Percentiles rank a stretch among this genome's conserved stretches.
Conservation (phyloP, 2,329 filamentous ascomycete species). For the Amesomyces nigricolor region DNA sequence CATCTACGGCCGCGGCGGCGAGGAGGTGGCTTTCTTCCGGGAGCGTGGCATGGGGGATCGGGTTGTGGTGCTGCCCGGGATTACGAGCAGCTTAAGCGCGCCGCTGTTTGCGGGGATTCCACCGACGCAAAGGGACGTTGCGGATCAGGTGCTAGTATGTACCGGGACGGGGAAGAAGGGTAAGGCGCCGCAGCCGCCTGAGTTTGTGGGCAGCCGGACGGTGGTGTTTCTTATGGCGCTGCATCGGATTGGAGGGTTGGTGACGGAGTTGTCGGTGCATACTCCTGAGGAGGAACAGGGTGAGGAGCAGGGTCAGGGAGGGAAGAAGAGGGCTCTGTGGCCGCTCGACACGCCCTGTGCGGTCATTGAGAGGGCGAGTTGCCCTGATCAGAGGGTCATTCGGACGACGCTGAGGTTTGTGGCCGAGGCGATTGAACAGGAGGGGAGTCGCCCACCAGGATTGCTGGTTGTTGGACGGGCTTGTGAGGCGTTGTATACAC, state of each 20-base stretch:
- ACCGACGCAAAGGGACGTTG: slow-evolving; percentile 79
- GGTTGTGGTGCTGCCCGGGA: slow-evolving; percentile 73
- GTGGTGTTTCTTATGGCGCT: slow-evolving; percentile 94
- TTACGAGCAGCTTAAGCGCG: slow-evolving; percentile 82
- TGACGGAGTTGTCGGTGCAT: slow-evolving; percentile 60
- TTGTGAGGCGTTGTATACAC: slow-evolving; percentile 68
- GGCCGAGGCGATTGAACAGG: slow-evolving; percentile 75
- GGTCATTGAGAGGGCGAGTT: slow-evolving; percentile 88
- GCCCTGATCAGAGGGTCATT: slow-evolving; percentile 89
- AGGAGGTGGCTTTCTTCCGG: slow-evolving; percentile 83
- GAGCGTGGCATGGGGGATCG: slow-evolving; percentile 59
- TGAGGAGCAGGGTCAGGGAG: slow-evolving; percentile 11
- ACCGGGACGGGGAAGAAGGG: slow-evolving; percentile 94
- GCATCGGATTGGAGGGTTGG: slow-evolving; percentile 71
- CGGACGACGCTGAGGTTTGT: slow-evolving; percentile 78
- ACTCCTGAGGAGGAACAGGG: slow-evolving; percentile 29
- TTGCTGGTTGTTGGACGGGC: slow-evolving; percentile 78
- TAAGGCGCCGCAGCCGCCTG: slow-evolving; percentile 71
- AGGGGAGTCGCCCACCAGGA: slow-evolving; percentile 84
- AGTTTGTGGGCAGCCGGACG: slow-evolving; percentile 69
- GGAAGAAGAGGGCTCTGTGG: slow-evolving; percentile 50
- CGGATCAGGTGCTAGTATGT: slow-evolving; percentile 92
- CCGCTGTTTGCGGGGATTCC: slow-evolving; percentile 86
- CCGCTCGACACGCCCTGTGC: slow-evolving; percentile 78
- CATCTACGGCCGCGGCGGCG: slow-evolving; percentile 88